Percentiles rank a stretch among this genome's conserved stretches.
These are phyloP conservation scores for Panaeolus cyanescens DNA, from an alignment of 768 basidiomycete species.

Conservation along the genomic window DNA sequence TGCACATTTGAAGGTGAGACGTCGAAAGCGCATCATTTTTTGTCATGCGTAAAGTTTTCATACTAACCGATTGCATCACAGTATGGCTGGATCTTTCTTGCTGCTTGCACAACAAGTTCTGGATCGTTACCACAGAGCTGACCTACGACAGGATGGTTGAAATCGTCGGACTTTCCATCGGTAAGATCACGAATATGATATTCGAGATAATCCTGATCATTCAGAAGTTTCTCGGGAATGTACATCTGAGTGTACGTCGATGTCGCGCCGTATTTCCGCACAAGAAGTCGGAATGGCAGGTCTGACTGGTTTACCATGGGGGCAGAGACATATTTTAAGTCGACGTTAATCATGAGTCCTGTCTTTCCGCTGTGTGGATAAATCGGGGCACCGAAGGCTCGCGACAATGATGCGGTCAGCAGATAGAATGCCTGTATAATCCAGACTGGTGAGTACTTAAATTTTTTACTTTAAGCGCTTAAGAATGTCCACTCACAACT, in stretches of 20 bases:
- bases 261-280: slow-evolving; percentile 63
- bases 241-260: slow-evolving; percentile 81
- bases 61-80: slow-evolving; percentile 73
- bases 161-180: slow-evolving; percentile 22
- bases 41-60: neutral
- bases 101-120: slow-evolving; percentile 60
- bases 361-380: neutral
- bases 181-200: slow-evolving; percentile 61
- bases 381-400: neutral
- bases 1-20: neutral
- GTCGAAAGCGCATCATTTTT: no score
- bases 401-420: neutral
- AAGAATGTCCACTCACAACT: neutral
- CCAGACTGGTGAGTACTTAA: neutral
- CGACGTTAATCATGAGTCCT: neutral
- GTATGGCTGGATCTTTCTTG: slow-evolving; percentile 53
- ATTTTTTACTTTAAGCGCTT: neutral
- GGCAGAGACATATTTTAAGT: slow-evolving; percentile 54
- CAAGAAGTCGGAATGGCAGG: slow-evolving; percentile 68
- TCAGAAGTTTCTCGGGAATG: slow-evolving; percentile 56
- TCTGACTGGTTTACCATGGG: slow-evolving; percentile 86
- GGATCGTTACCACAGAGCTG: slow-evolving; percentile 77
- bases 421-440: neutral
- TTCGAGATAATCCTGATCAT: slow-evolving; percentile 67
- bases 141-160: slow-evolving; percentile 56